A percentile compares a stretch with the other conserved stretches of the same genome.
Conservation (phyloP, 768 basidiomycete genomes). For the Mycena chlorophos region DNA sequence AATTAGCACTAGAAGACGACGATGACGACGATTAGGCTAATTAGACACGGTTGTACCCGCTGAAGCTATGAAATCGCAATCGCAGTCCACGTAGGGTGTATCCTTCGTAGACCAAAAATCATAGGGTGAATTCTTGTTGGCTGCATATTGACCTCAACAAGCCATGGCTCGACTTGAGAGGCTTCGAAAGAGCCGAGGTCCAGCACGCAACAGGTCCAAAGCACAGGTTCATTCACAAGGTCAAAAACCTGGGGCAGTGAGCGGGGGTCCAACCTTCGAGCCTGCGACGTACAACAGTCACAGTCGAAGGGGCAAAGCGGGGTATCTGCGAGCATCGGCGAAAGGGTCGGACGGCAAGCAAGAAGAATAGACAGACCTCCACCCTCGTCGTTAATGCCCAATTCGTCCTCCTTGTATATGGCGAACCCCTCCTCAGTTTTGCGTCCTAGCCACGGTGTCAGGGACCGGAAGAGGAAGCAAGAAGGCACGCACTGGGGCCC, state of each 20-base stretch:
- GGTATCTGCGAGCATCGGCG: constrained; percentile 54
- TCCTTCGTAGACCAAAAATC: constrained; percentile 25
- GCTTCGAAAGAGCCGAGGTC: constrained; percentile 44
- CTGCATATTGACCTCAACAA: constrained; percentile 63
- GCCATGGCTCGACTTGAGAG: constrained; percentile 41
- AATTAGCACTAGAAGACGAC: constrained; percentile 54
- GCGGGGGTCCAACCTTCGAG: not conserved
- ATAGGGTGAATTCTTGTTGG: constrained; percentile 44
- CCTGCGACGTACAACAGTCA: constrained; percentile 67
- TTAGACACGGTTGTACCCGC: constrained; percentile 24
- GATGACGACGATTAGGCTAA: constrained; percentile 58
- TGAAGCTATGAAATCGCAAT: constrained; percentile 24
- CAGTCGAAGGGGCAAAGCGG: constrained; percentile 88
- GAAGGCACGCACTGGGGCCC: constrained; percentile 55
- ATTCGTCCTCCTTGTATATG: constrained; percentile 82
- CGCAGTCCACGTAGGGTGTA: constrained; percentile 19
- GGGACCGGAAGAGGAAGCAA: constrained; percentile 15
- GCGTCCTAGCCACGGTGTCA: constrained; percentile 47
- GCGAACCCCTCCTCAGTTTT: constrained; percentile 79
- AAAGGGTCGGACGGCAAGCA: constrained; percentile 25
- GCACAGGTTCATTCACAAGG: constrained; percentile 15
- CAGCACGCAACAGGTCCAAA: constrained; percentile 19
- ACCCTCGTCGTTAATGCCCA: constrained; percentile 64
- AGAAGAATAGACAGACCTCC: constrained; percentile 57
- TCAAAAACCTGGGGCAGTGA: constrained; percentile 27